A percentile compares a stretch with the other conserved stretches of the same genome.
Evolutionary conservation across 2,329 filamentous ascomycete species (phyloP).

Genomic region (Alternaria hordeiaustralica): DNA sequence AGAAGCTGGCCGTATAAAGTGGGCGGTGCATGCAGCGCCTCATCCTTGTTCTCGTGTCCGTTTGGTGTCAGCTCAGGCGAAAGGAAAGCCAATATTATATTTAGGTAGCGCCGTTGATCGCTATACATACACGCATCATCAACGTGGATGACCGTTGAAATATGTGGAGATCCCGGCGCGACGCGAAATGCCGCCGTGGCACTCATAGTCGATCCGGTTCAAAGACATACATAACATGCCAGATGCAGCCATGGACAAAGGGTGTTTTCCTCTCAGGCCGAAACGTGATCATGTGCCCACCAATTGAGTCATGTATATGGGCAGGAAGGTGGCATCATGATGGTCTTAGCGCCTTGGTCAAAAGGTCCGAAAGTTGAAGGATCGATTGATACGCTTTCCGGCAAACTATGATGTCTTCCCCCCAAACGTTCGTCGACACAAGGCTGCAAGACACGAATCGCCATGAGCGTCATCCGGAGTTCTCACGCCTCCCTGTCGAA

Average conservation of each 20-base stretch:
- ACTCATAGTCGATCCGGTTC: not conserved
- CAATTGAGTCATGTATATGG: not conserved
- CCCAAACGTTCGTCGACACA: not conserved
- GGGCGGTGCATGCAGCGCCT: not conserved
- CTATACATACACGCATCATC: not conserved
- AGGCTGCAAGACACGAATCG: not conserved
- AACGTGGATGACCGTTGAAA: not conserved
- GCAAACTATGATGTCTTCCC: not conserved
- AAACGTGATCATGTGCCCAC: not conserved
- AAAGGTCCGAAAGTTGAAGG: not conserved
- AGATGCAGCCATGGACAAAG: not conserved
- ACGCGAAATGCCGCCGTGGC: not conserved
- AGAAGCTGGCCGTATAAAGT: not conserved
- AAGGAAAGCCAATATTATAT: not conserved
- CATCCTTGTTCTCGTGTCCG: not conserved
- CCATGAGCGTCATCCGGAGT: not conserved
- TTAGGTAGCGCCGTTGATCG: not conserved
- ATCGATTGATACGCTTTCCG: not conserved
- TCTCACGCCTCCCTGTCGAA: not conserved
- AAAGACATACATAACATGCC: not conserved
- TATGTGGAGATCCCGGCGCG: not conserved
- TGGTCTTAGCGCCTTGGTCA: not conserved
- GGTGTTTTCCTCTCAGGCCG: not conserved
- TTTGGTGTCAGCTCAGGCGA: not conserved
- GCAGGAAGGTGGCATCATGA: not conserved